Base-by-base conservation (phyloP, 805 yeast genomes). In the Pichia cephalocereana region DNA sequence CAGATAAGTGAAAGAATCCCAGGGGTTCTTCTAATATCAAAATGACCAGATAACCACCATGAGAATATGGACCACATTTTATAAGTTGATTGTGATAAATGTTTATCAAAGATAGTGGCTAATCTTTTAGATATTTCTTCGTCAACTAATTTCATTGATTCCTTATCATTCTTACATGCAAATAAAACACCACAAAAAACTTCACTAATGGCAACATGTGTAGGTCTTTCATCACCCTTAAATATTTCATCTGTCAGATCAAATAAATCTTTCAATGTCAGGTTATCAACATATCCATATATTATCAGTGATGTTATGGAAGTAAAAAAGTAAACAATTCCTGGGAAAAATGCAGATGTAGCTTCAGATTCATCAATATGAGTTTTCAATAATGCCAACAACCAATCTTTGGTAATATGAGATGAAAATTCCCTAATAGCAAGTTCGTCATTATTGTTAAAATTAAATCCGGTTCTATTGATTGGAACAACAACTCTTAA, bases 191-290 rank as follows among this genome's bases (percentile, higher is more conserved):
- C 95, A 17, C 81, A 73, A 30, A 82, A 66, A 2, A 86, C 61
- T 61, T 90, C 97, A 48, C 87, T 78, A 1, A 76, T 70, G 11
- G 83, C 80, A 30, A 93, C 80, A 60, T 90, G 95, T 2, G 84
- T 69, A 15, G 87, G 77, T 56, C 83, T 84, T 49, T 88, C 96
- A 49, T 79, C 82, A 30, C 73, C 70, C 14, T 76, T 76, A 57
- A 83, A 86, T 8, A 74, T 60, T 6, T 68, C 70, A 7, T 67
- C 65, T 18, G 84, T 66, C 1, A 81, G 54, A 0, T 68, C 72
- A 26, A 83, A 58, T 9, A 86, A 56, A 8, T 86, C 86, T 1
- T 67, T 68, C 46, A 79, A 70, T 0, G 68, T 54, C 17, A 85
- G 54, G 3, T 65, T 54, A 4, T 75, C 64, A 10, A 70, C 66